Base-by-base conservation (phyloP, 495 filamentous ascomycete genomes). In the Ramalina peruviana region DNA sequence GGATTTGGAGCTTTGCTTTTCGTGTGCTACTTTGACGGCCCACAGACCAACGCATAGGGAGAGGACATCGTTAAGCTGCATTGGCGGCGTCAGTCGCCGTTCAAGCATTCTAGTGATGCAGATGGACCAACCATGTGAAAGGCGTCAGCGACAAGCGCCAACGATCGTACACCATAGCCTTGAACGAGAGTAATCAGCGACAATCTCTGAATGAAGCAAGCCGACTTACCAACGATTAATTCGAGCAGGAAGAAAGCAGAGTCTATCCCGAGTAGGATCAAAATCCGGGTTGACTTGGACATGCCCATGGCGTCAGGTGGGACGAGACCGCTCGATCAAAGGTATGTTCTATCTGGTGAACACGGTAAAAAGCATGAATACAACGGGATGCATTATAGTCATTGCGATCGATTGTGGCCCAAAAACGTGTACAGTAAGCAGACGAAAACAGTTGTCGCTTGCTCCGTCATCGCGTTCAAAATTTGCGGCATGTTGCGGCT, bases 101-200 rank as follows among this genome's bases (percentile, higher is more conserved):
- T 23, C 5, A 19, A 21, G 44, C 15, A 12, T 30, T 17, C 10
- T 4, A 36, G 7, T 43, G 41, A 40, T 10, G 37, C 39, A 52
- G 46, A 12, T 41, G 21, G 46, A 54, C 72, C 58, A 69, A 90
- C 87, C 92, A 98, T 98, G 60, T 98, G 92, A 68, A 97, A 98
- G 49, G 92, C 86, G 70, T 98, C 92, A 36, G 92, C 92, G 59
- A 93, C 85, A 49, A 98, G 74, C 16, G 92, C 92, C 53, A 98
- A 78, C 25, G 92, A 97, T 58, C 86, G 81, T 48, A 93, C 88
- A 39, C 77, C 65, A 66, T 92, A 86, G 48, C 92, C 78, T 81
- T 40, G 41, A 17, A 12, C 15, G 4, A 21, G 53, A 66, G 40
- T 66, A 40, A n/a, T 23, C 36, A 26, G 20, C 27, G 20, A 1